Conservation (phyloP, 192 early-diverging fungal genomes). For the Gaertneriomyces sp. region DNA sequence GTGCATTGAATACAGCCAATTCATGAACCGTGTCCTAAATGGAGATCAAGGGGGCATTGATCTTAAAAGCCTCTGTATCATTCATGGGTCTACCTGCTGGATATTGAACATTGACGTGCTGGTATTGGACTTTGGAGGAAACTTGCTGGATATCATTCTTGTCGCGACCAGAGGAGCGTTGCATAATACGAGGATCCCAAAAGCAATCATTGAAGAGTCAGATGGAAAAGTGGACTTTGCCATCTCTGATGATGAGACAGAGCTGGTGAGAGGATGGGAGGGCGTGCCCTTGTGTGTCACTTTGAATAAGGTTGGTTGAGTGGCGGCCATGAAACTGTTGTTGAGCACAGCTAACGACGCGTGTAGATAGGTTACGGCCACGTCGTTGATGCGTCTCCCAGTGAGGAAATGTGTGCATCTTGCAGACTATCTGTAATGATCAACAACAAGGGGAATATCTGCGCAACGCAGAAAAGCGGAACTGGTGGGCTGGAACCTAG, state of each 20-base stretch:
- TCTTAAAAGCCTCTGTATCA: constrained; percentile 81
- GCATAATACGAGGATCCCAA: constrained; percentile 80
- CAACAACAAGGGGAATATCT: constrained; percentile 74
- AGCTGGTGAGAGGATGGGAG: constrained; percentile 70
- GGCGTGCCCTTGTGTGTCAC: constrained; percentile 81
- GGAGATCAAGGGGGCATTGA: constrained; percentile 81
- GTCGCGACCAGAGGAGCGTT: constrained; percentile 85
- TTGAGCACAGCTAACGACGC: neutral
- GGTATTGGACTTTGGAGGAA: constrained; percentile 87
- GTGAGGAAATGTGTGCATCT: constrained; percentile 86
- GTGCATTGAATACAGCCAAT: constrained; percentile 80
- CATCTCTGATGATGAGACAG: constrained; percentile 86
- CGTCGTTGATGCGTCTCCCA: constrained; percentile 81
- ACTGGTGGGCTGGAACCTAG: constrained; percentile 72
- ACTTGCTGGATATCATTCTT: constrained; percentile 79
- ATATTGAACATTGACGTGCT: constrained; percentile 77
- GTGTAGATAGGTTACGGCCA: constrained; percentile 74
- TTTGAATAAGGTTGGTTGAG: constrained; percentile 64
- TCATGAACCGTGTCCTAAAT: constrained; percentile 75
- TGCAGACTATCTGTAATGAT: constrained; percentile 78
- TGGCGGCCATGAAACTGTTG: neutral
- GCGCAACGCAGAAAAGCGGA: constrained; percentile 81
- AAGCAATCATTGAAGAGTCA: constrained; percentile 74
- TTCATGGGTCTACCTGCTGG: constrained; percentile 88
- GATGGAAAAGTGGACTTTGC: constrained; percentile 88